Evolutionary conservation across 208 protist species (phyloP).

Genomic region (Leptomonas pyrrhocoris): DNA sequence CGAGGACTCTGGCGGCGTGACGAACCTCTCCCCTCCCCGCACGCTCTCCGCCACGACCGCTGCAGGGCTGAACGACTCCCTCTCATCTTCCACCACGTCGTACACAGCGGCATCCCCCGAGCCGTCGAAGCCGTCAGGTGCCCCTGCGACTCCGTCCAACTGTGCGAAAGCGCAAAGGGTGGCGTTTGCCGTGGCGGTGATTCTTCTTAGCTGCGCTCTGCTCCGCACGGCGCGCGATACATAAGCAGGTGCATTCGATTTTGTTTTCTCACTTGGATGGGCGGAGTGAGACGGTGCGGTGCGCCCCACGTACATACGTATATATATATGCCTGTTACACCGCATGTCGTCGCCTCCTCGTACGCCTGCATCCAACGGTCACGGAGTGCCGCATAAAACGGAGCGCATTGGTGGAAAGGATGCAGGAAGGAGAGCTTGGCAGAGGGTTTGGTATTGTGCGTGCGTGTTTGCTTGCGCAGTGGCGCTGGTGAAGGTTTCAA

Average conservation of each 20-base stretch:
- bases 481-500: neutral
- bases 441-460: neutral
- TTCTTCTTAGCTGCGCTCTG: slow-evolving; percentile 12
- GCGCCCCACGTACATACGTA: too few species aligned
- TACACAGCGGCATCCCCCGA: neutral
- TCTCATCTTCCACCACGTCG: neutral
- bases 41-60: neutral
- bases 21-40: neutral
- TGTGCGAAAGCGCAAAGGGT: slow-evolving; percentile 12
- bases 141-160: neutral
- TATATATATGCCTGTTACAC: too few species aligned
- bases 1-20: slow-evolving; percentile 1
- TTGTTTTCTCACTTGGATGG: slow-evolving; percentile 2
- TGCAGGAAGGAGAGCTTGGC: too few species aligned
- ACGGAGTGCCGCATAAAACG: too few species aligned
- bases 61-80: neutral
- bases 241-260: neutral
- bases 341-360: too few species aligned
- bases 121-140: neutral
- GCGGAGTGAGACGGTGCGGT: too few species aligned
- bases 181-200: slow-evolving; percentile 18
- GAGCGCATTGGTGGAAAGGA: too few species aligned
- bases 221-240: slow-evolving; percentile 10
- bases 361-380: too few species aligned
- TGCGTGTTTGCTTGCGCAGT: neutral